Percentiles rank a stretch among this genome's conserved stretches.
Conservation (phyloP, 805 yeast species). For the Candida sanyiensis region DNA sequence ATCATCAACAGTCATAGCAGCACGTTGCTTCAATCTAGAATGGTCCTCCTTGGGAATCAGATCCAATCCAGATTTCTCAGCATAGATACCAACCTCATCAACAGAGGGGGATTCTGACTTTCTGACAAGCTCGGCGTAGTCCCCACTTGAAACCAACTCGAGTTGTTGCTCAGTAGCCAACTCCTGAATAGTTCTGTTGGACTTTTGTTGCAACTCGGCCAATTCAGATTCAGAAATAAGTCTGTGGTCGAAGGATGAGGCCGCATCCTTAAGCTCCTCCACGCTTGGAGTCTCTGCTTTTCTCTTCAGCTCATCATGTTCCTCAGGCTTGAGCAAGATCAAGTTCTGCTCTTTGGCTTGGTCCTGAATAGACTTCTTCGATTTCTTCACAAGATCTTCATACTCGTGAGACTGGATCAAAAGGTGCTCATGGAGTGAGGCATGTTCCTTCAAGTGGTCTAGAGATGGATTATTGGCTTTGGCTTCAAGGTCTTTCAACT, state of each 20-base stretch:
- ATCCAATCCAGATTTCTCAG: slow-evolving; percentile 12
- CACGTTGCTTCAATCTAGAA: slow-evolving; percentile 7
- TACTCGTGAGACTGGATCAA: slow-evolving; percentile 22
- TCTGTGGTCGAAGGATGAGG: slow-evolving; percentile 18
- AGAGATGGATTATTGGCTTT: slow-evolving; percentile 23
- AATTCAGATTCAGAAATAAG: slow-evolving; percentile 11
- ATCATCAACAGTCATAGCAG: slow-evolving; percentile 20
- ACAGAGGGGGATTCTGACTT: slow-evolving; percentile 19
- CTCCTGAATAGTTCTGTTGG: slow-evolving; percentile 7
- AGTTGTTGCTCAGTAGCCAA: slow-evolving; percentile 5
- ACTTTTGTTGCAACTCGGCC: slow-evolving; percentile 2
- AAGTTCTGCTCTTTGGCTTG: slow-evolving; percentile 14
- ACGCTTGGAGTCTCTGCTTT: slow-evolving; percentile 15
- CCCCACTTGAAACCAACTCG: slow-evolving; percentile 1
- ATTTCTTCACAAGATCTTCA: slow-evolving; percentile 7
- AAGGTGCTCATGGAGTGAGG: slow-evolving; percentile 9
- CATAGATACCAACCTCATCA: slow-evolving; percentile 18
- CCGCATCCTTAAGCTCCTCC: slow-evolving; percentile 15
- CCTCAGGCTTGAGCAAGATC: slow-evolving; percentile 10
- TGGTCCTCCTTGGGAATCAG: slow-evolving; percentile 15
- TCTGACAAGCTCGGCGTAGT: slow-evolving; percentile 2
- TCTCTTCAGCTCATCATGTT: slow-evolving; percentile 13
- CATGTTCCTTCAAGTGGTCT: slow-evolving; percentile 17
- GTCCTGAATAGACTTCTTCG: slow-evolving; percentile 16
- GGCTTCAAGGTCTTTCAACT: slow-evolving; percentile 10